These are phyloP conservation scores for Eutrema heterophyllum DNA, from an alignment of 345 rosid species.

Conservation along the genomic window DNA sequence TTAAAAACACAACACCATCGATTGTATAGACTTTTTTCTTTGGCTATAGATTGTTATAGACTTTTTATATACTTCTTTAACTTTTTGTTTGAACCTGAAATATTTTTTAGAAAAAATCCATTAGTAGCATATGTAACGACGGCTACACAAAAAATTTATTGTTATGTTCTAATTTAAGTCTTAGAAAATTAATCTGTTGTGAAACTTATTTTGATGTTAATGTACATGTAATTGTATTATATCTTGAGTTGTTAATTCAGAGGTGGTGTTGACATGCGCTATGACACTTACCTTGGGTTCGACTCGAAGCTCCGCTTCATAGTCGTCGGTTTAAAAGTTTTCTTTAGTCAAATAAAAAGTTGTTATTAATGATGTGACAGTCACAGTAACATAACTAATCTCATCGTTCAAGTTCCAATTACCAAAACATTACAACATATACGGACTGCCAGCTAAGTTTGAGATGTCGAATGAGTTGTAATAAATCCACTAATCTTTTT, in stretches of 20 bases:
- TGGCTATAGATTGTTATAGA: background rate
- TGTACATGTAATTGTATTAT: background rate
- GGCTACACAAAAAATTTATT: background rate
- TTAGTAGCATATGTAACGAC: background rate
- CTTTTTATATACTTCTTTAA: background rate
- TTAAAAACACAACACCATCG: background rate
- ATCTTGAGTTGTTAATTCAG: background rate
- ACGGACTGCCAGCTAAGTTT: background rate
- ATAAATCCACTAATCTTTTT: background rate
- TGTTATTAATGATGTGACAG: background rate
- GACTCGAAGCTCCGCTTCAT: background rate
- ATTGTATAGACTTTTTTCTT: conserved; percentile 13
- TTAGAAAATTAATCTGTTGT: background rate
- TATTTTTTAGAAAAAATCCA: no score
- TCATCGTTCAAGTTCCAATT: background rate
- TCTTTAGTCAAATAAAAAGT: background rate
- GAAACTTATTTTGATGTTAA: background rate
- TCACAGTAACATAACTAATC: background rate
- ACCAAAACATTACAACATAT: background rate
- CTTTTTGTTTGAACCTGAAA: background rate
- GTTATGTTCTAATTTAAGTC: background rate
- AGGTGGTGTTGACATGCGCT: background rate
- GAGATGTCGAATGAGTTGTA: background rate
- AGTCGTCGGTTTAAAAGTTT: background rate
- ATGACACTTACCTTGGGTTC: background rate